These are phyloP conservation scores for Myrica gale DNA, from an alignment of 306 rosid genomes.

Conservation along the genomic window DNA sequence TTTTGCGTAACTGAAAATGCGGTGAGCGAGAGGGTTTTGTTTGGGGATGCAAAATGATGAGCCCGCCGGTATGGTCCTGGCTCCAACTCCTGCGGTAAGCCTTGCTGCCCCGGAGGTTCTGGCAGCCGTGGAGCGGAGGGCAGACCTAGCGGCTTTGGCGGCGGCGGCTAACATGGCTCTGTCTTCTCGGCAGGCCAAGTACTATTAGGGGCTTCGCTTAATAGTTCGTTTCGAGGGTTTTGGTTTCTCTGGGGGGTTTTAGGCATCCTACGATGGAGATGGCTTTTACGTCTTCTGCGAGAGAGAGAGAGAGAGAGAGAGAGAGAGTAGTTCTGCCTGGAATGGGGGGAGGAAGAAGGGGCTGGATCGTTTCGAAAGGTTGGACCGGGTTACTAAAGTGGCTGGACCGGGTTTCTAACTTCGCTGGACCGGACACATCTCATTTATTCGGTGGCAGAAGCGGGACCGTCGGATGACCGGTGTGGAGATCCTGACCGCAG, in stretches of 20 bases:
- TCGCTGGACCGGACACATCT: no score
- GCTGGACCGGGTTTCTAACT: no score
- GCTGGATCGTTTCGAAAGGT: no score
- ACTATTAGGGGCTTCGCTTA: slow-evolving; percentile 20
- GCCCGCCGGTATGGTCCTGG: slow-evolving; percentile 36
- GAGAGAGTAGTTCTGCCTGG: no score
- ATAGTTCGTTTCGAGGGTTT: neutral
- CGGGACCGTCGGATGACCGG: no score
- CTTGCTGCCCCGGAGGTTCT: slow-evolving; percentile 38
- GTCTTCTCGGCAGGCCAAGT: neutral
- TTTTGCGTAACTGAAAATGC: slow-evolving; percentile 63
- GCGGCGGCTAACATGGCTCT: slow-evolving; percentile 59
- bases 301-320: no score
- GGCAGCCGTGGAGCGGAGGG: slow-evolving; percentile 56
- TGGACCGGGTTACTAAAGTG: no score
- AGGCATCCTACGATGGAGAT: no score
- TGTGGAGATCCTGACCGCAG: no score
- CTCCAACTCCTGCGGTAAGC: slow-evolving; percentile 42
- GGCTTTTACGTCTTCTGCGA: no score
- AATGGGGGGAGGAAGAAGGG: no score
- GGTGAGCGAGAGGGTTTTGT: slow-evolving; percentile 51
- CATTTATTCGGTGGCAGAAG: no score
- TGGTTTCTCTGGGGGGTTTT: neutral
- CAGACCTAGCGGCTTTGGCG: slow-evolving; percentile 66
- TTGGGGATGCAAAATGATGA: slow-evolving; percentile 52